These are phyloP conservation scores for Exophiala dermatitidis DNA, from an alignment of 2,329 filamentous ascomycete genomes.

Conservation along the genomic window DNA sequence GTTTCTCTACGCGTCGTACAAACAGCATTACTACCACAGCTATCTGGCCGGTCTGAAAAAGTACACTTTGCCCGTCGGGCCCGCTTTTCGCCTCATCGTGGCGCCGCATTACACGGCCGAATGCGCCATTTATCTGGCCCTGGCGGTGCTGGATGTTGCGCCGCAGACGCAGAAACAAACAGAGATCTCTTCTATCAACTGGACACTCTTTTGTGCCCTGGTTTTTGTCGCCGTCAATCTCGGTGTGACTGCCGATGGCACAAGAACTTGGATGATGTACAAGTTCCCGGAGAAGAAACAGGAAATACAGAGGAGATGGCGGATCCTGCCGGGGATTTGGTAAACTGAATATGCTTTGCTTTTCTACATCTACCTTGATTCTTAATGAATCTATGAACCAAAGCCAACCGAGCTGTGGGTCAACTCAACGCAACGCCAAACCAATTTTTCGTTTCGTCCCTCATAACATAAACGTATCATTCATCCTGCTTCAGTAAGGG, in stretches of 20 bases:
- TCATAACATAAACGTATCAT: too few species aligned
- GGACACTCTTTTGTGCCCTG: slow-evolving; percentile 62
- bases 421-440: too few species aligned
- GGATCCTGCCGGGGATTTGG: slow-evolving; percentile 16
- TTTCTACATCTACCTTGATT: background rate
- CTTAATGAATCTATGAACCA: too few species aligned
- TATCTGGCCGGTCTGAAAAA: slow-evolving; percentile 66
- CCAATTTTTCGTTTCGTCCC: too few species aligned
- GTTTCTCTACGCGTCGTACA: slow-evolving; percentile 61
- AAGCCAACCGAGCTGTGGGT: background rate
- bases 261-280: slow-evolving; percentile 67
- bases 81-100: slow-evolving; percentile 63
- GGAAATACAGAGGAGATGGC: slow-evolving; percentile 14
- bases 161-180: slow-evolving; percentile 43
- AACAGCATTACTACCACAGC: slow-evolving; percentile 68
- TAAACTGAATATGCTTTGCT: background rate
- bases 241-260: slow-evolving; percentile 70
- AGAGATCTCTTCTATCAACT: slow-evolving; percentile 51
- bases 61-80: slow-evolving; percentile 71
- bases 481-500: too few species aligned
- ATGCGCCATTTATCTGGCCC: slow-evolving; percentile 71
- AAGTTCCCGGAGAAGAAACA: slow-evolving; percentile 50
- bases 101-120: slow-evolving; percentile 92
- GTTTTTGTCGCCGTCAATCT: slow-evolving; percentile 73
- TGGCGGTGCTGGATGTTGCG: slow-evolving; percentile 65